A percentile compares a stretch with the other conserved stretches of the same genome.
Conservation (phyloP, 2,329 filamentous ascomycete species). For the Tricladium varicosporioides region DNA sequence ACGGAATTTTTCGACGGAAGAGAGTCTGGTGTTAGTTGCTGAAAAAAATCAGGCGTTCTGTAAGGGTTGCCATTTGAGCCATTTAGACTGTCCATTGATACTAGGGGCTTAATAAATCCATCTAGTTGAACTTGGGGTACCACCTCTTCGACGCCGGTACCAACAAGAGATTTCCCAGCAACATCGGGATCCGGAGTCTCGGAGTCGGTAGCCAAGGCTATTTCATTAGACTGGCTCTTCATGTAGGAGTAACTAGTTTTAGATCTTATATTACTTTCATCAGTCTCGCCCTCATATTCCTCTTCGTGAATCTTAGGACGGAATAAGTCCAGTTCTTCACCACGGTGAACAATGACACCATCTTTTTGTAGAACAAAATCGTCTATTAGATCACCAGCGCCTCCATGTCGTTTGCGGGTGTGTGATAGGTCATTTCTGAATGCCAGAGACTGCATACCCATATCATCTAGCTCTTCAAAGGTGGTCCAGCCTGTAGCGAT, state of each 20-base stretch:
- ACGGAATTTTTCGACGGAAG: background rate
- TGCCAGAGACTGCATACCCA: conserved; percentile 18
- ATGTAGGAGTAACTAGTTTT: conserved; percentile 9
- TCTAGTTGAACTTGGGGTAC: conserved; percentile 24
- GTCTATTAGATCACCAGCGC: conserved; percentile 12
- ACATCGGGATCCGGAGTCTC: conserved; percentile 2
- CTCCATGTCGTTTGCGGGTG: conserved; percentile 7
- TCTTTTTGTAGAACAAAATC: conserved; percentile 31
- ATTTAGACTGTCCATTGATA: background rate
- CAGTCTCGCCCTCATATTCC: conserved; percentile 13
- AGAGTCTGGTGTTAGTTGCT: background rate
- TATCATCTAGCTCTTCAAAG: conserved; percentile 23
- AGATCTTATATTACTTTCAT: conserved; percentile 7
- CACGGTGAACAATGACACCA: conserved; percentile 32
- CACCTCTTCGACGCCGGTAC: conserved; percentile 29
- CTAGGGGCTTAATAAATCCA: conserved; percentile 18
- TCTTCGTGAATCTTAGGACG: conserved; percentile 23
- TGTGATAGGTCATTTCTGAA: conserved; percentile 15
- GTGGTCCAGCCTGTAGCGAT: conserved; percentile 53
- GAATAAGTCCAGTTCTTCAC: conserved; percentile 34
- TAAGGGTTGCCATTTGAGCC: background rate
- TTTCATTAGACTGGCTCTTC: conserved; percentile 15
- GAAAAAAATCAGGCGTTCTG: background rate
- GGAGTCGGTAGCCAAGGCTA: conserved; percentile 17
- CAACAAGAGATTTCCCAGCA: conserved; percentile 1